Evolutionary conservation across 2,329 filamentous ascomycete species (phyloP), one percentile per base, ranked within the genome.

Genomic region (Tolypocladium amazonense): DNA sequence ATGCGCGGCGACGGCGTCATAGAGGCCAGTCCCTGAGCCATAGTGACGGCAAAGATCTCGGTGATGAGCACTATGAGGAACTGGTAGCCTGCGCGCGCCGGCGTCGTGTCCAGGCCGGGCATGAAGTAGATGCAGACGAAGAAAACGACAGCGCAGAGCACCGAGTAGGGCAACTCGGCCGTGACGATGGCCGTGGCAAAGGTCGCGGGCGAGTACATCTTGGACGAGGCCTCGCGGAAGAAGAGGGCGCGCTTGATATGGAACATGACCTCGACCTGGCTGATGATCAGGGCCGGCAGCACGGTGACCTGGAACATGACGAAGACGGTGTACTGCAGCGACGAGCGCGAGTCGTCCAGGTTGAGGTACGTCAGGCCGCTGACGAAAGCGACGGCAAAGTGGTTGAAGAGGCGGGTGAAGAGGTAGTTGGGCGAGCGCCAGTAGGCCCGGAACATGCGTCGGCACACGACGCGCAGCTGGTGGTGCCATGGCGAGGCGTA

Each of bases 281-380:
- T 85, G 60, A 96, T 84, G 71, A 96, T 90, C 37, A 95, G 79
- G 1, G 89, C 89, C 0, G 91, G 90, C 33, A 96, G 80, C 27
- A 96, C 89, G 0, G 90, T 91, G 57, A 92, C 85, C 71, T 95
- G 90, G 82, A 96, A 96, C 72, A 94, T 89, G 73, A 93, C 85
- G 73, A 96, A 96, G 63, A 96, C 83, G 62, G 88, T 87, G 77
- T 94, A 89, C 73, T 96, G 92, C 5, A 96, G 80, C 1, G 88
- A 89, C 1, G 87, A 77, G 12, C 88, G 83, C 2, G 88, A 91
- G 67, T 92, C 75, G 69, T 93, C 86, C 11, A 96, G 83, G 62
- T 90, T 83, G 56, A 95, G 78, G 72, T 88, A 96, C 39, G 88
- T 88, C 15, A 96, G 80, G 65, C 92, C 92, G 0, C 88, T 90